Evolutionary conservation across 2,329 filamentous ascomycete genomes (phyloP).

Genomic region (Aureobasidium sp.): DNA sequence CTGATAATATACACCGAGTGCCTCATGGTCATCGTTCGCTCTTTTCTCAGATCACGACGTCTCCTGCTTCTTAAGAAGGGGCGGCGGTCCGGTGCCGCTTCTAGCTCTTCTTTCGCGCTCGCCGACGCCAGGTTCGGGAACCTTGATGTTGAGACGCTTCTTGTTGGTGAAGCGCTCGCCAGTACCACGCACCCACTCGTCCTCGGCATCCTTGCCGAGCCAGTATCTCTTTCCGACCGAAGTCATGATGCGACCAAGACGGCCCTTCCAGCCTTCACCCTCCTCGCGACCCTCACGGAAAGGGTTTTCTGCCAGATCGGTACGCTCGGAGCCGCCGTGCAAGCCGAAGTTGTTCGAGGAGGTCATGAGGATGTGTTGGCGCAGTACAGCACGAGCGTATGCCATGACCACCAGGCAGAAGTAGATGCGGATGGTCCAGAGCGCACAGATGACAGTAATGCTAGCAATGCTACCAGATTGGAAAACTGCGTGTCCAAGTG

Average conservation of each 20-base stretch:
- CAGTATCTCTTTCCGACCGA: slow-evolving; percentile 68
- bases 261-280: slow-evolving; percentile 71
- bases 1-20: not conserved
- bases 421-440: slow-evolving; percentile 73
- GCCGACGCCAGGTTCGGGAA: slow-evolving; percentile 38
- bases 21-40: not conserved
- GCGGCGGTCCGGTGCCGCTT: slow-evolving; percentile 51
- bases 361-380: slow-evolving; percentile 52
- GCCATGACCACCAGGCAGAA: slow-evolving; percentile 77
- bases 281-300: slow-evolving; percentile 64
- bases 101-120: slow-evolving; percentile 54
- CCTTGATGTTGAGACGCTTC: slow-evolving; percentile 35
- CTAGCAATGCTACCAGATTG: slow-evolving; percentile 63
- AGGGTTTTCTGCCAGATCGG: slow-evolving; percentile 52
- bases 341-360: slow-evolving; percentile 22
- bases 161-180: slow-evolving; percentile 46
- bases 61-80: slow-evolving; percentile 16
- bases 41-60: not conserved
- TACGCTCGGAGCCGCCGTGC: slow-evolving; percentile 36
- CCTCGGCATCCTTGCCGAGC: slow-evolving; percentile 57
- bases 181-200: slow-evolving; percentile 58
- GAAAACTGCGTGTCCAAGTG: slow-evolving; percentile 56
- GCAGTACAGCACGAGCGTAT: slow-evolving; percentile 68
- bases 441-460: slow-evolving; percentile 63
- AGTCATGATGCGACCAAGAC: slow-evolving; percentile 71